phyloP scores from a whole-genome alignment of 2,329 filamentous ascomycete genomes.

The Orbilia oligospora region DNA sequence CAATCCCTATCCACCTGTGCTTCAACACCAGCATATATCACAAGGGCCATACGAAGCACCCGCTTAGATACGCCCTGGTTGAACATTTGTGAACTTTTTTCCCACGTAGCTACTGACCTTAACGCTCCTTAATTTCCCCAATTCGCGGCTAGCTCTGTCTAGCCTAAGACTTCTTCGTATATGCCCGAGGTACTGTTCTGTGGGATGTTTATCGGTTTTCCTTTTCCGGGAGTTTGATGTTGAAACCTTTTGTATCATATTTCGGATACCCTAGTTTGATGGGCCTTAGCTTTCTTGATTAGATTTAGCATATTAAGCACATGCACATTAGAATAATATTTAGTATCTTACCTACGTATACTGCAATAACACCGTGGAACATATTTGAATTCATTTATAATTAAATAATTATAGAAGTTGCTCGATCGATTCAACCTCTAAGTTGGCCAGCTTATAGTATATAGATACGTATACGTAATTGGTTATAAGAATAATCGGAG shows the following conservation, averaged over 20 bases:
- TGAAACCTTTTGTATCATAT: constrained; percentile 17
- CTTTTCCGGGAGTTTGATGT: constrained; percentile 3
- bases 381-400: no score
- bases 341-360: no score
- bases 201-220: neutral
- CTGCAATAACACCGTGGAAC: no score
- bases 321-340: neutral
- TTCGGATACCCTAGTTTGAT: constrained; percentile 15
- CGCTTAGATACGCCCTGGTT: neutral
- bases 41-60: constrained; percentile 30
- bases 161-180: no score
- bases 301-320: neutral
- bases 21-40: neutral
- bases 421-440: no score
- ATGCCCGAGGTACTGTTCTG: neutral
- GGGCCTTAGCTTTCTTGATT: neutral
- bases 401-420: no score
- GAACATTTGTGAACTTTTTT: neutral
- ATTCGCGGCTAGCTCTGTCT: neutral
- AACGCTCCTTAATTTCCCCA: neutral
- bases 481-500: constrained; percentile 42
- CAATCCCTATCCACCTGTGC: neutral
- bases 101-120: neutral
- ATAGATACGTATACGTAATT: no score
- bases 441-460: no score